These are phyloP conservation scores for Ascomycota sp. DNA, from an alignment of 2,329 filamentous ascomycete species.

Conservation along the genomic window DNA sequence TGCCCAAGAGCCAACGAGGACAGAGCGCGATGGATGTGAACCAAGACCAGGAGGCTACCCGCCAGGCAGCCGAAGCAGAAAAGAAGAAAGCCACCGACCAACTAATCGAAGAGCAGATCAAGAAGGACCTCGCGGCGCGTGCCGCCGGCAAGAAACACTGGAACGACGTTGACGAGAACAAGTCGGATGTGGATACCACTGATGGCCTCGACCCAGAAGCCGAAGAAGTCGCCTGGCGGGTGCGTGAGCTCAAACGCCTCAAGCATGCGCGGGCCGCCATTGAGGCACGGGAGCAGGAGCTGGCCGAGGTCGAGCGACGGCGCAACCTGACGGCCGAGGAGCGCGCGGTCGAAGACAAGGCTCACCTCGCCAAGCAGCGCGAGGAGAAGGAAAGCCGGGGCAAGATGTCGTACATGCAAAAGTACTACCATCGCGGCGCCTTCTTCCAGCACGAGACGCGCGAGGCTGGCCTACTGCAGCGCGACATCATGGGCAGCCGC, in stretches of 20 bases:
- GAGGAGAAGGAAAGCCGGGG: constrained; percentile 61
- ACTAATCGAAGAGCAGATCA: constrained; percentile 74
- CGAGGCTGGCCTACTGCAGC: constrained; percentile 52
- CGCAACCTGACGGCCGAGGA: constrained; percentile 75
- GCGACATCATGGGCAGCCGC: constrained; percentile 69
- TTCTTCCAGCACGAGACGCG: constrained; percentile 76
- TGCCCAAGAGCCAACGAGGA: constrained; percentile 35
- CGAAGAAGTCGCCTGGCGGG: constrained; percentile 81
- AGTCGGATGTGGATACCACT: constrained; percentile 67
- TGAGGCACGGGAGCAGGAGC: constrained; percentile 63
- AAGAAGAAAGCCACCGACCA: constrained; percentile 53
- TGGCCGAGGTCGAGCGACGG: constrained; percentile 74
- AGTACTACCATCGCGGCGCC: constrained; percentile 91
- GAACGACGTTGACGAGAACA: constrained; percentile 56
- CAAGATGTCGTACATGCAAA: constrained; percentile 79
- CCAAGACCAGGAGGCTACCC: constrained; percentile 14
- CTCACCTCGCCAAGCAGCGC: constrained; percentile 55
- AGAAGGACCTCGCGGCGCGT: constrained; percentile 56
- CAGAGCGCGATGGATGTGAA: constrained; percentile 9
- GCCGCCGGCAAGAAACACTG: constrained; percentile 65
- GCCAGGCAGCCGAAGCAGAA: constrained; percentile 34
- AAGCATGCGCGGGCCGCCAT: constrained; percentile 74
- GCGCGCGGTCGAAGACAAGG: constrained; percentile 65
- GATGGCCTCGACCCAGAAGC: constrained; percentile 74
- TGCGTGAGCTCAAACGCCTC: constrained; percentile 75